Conservation (phyloP, 2,329 filamentous ascomycete species). For the Talaromyces sp. region DNA sequence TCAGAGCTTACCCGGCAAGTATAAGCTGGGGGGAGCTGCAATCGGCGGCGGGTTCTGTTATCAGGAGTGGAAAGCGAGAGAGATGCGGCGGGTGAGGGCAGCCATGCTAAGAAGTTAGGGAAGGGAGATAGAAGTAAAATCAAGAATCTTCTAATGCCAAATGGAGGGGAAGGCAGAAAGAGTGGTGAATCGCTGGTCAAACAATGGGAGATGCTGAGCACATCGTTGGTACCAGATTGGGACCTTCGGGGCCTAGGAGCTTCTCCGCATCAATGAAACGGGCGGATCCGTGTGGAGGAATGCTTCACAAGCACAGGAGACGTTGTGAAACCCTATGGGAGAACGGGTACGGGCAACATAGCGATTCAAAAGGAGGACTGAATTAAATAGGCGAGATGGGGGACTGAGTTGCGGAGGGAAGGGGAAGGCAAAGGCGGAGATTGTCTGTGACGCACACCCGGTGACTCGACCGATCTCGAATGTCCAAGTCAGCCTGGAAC, state of each 20-base stretch:
- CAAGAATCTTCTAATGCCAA: not conserved
- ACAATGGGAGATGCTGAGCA: constrained; percentile 21
- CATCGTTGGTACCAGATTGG: constrained; percentile 31
- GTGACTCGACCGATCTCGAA: constrained; percentile 41
- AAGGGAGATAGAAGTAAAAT: not conserved
- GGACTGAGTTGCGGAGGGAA: constrained; percentile 15
- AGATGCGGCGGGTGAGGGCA: constrained; percentile 32
- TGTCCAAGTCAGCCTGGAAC: constrained; percentile 30
- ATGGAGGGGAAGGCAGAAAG: constrained; percentile 9
- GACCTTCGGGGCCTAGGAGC: constrained; percentile 35
- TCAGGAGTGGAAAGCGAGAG: constrained; percentile 40
- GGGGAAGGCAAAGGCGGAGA: constrained; percentile 21
- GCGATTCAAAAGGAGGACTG: not conserved
- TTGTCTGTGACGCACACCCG: constrained; percentile 46
- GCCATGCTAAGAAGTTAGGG: constrained; percentile 46
- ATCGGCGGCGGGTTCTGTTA: constrained; percentile 27
- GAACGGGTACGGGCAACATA: constrained; percentile 21
- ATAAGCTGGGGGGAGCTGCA: constrained; percentile 13
- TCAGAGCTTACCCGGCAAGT: constrained; percentile 19
- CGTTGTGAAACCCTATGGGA: constrained; percentile 29
- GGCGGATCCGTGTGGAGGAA: constrained; percentile 26
- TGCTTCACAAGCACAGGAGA: constrained; percentile 31
- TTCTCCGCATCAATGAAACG: constrained; percentile 42
- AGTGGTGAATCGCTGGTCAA: constrained; percentile 16
- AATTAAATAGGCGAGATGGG: constrained; percentile 6